A percentile compares a stretch with the other conserved stretches of the same genome.
Conservation (phyloP, 2,329 filamentous ascomycete genomes). For the Fusarium buxicola region DNA sequence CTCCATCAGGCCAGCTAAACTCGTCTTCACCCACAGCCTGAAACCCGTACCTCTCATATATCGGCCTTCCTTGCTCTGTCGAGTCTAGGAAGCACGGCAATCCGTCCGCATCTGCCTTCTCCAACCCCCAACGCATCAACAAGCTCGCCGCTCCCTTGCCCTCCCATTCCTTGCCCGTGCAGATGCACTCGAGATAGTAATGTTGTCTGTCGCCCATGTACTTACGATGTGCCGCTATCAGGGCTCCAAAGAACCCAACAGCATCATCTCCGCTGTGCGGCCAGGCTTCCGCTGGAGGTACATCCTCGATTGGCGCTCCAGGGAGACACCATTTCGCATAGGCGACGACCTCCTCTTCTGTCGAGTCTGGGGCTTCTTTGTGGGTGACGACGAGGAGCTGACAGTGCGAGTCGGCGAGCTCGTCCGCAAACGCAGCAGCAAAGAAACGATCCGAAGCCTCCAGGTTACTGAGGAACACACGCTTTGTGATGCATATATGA, state of each 20-base stretch:
- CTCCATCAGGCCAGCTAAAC: conserved; percentile 49
- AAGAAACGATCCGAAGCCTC: conserved; percentile 51
- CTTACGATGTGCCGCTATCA: conserved; percentile 51
- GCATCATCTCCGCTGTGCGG: conserved; percentile 56
- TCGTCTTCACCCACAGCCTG: conserved; percentile 50
- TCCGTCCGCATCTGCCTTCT: conserved; percentile 57
- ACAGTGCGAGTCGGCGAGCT: conserved; percentile 53
- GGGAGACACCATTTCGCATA: conserved; percentile 62
- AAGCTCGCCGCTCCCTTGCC: conserved; percentile 58
- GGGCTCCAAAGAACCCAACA: conserved; percentile 54
- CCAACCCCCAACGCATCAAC: conserved; percentile 61
- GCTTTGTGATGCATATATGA: conserved; percentile 50
- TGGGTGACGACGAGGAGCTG: conserved; percentile 55
- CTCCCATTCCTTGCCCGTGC: conserved; percentile 56
- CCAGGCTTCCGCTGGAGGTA: conserved; percentile 50
- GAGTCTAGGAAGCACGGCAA: conserved; percentile 63
- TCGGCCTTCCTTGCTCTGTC: conserved; percentile 57
- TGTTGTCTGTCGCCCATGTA: conserved; percentile 58
- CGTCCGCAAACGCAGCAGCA: conserved; percentile 49
- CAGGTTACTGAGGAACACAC: conserved; percentile 52
- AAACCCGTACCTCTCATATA: conserved; percentile 64
- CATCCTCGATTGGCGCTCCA: conserved; percentile 37
- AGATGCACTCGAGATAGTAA: conserved; percentile 62
- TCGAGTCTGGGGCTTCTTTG: conserved; percentile 43
- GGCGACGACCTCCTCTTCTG: conserved; percentile 51